A percentile compares a stretch with the other conserved stretches of the same genome.
Conservation (phyloP, 2,329 filamentous ascomycete species). For the Exophiala viscosa region DNA sequence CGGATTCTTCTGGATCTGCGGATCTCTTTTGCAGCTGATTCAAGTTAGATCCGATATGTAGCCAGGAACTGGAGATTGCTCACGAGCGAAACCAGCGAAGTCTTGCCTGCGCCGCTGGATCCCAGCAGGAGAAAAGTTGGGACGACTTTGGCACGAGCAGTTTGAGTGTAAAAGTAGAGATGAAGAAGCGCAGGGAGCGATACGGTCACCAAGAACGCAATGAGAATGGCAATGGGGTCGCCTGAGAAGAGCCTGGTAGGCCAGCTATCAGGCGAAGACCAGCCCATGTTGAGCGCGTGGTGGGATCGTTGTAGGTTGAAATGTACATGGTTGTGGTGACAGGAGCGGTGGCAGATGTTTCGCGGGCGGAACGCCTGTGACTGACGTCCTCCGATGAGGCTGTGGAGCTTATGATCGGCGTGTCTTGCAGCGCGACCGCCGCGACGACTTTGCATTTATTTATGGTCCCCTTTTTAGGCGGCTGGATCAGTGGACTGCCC, state of each 20-base stretch:
- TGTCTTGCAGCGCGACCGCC: slow-evolving; percentile 3
- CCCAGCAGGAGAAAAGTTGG: slow-evolving; percentile 79
- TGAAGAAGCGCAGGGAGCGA: slow-evolving; percentile 75
- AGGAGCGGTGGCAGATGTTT: not conserved
- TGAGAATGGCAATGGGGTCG: slow-evolving; percentile 49
- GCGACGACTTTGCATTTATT: not conserved
- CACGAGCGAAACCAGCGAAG: slow-evolving; percentile 76
- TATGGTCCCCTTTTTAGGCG: not conserved
- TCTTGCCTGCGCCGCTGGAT: slow-evolving; percentile 81
- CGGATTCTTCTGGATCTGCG: slow-evolving; percentile 54
- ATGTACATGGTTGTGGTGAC: not conserved
- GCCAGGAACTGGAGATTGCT: slow-evolving; percentile 22
- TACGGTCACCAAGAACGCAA: slow-evolving; percentile 69
- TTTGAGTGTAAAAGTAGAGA: slow-evolving; percentile 64
- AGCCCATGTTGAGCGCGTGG: slow-evolving; percentile 29
- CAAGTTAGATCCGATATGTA: slow-evolving; percentile 44
- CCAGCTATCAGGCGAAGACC: slow-evolving; percentile 38
- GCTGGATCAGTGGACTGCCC: not conserved
- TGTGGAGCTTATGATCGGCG: not conserved
- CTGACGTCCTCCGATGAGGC: not conserved
- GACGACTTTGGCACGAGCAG: slow-evolving; percentile 59
- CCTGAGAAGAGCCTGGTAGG: slow-evolving; percentile 43
- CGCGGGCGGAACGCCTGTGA: not conserved
- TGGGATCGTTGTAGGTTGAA: not conserved
- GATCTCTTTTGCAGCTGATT: slow-evolving; percentile 41